Conservation (phyloP, 2,329 filamentous ascomycete genomes). For the Rhynchosporium secalis region DNA sequence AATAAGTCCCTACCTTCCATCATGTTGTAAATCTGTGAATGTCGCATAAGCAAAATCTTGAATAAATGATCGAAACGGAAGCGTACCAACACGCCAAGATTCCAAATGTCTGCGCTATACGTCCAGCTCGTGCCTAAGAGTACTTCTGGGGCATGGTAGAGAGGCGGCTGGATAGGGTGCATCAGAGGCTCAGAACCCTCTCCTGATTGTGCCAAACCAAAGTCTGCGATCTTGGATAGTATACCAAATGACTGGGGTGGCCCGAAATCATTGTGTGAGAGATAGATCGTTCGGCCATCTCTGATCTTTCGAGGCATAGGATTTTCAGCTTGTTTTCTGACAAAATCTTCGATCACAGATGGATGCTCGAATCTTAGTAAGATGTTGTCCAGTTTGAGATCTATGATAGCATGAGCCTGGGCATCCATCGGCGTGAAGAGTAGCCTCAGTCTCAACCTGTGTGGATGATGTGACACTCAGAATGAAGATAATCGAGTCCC, state of each 20-base stretch:
- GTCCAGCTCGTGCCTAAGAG: conserved; percentile 96
- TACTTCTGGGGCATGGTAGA: conserved; percentile 93
- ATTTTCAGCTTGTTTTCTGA: conserved; percentile 21
- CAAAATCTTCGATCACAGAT: conserved; percentile 27
- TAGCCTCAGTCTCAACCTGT: background rate
- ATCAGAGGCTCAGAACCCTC: conserved; percentile 48
- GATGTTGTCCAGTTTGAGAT: conserved; percentile 30
- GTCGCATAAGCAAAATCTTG: conserved; percentile 68
- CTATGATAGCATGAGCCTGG: conserved; percentile 17
- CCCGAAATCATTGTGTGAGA: conserved; percentile 31
- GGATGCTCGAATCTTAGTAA: conserved; percentile 25
- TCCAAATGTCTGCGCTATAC: conserved; percentile 96
- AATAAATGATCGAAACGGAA: conserved; percentile 11
- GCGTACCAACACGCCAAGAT: conserved; percentile 94
- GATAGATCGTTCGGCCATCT: conserved; percentile 24
- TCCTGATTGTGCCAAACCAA: conserved; percentile 52
- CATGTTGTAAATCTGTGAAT: conserved; percentile 51
- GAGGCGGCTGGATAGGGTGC: conserved; percentile 97
- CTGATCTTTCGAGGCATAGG: conserved; percentile 27
- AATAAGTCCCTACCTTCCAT: conserved; percentile 97
- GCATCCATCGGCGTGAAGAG: background rate
- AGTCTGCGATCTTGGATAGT: conserved; percentile 79
- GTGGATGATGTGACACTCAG: background rate
- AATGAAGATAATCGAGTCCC: background rate
- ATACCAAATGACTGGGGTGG: conserved; percentile 20